phyloP scores from a whole-genome alignment of 345 rosid species.

The Corchorus capsularis region DNA sequence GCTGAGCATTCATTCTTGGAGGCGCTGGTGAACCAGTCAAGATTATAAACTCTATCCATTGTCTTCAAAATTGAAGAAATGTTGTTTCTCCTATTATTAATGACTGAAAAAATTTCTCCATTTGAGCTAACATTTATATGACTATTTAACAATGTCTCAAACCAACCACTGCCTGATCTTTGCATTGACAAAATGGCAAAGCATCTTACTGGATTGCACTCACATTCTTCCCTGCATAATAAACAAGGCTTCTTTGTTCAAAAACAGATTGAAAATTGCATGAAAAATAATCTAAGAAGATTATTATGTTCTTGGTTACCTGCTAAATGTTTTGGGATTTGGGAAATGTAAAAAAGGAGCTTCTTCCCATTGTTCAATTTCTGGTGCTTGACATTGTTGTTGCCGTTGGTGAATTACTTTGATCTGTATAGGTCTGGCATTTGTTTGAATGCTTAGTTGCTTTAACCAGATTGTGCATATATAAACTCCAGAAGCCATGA shows the following conservation, averaged over 20 bases:
- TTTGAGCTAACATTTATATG: slow-evolving; percentile 95
- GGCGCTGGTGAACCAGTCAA: slow-evolving; percentile 93
- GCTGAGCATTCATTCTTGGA: slow-evolving; percentile 96
- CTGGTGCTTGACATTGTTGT: slow-evolving; percentile 71
- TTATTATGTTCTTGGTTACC: slow-evolving; percentile 38
- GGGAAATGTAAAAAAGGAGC: slow-evolving; percentile 88
- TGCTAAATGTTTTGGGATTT: slow-evolving; percentile 75
- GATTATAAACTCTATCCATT: slow-evolving; percentile 71
- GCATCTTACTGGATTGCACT: slow-evolving; percentile 84
- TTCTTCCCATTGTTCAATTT: slow-evolving; percentile 82
- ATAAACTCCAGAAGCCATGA: slow-evolving; percentile 76
- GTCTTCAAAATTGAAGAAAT: slow-evolving; percentile 66
- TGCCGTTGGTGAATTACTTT: slow-evolving; percentile 37
- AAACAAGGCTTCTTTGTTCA: neutral
- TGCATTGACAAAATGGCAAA: slow-evolving; percentile 97
- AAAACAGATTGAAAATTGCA: neutral
- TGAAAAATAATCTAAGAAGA: neutral
- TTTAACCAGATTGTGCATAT: slow-evolving; percentile 75
- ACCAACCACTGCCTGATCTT: slow-evolving; percentile 99
- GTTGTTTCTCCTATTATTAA: slow-evolving; percentile 76
- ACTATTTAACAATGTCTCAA: slow-evolving; percentile 88
- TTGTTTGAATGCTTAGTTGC: slow-evolving; percentile 61
- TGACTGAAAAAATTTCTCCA: slow-evolving; percentile 86
- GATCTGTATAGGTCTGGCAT: slow-evolving; percentile 45
- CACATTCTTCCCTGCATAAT: slow-evolving; percentile 73